Evolutionary conservation across 2,329 filamentous ascomycete genomes (phyloP).

Genomic region (Penicillium brevicompactum): DNA sequence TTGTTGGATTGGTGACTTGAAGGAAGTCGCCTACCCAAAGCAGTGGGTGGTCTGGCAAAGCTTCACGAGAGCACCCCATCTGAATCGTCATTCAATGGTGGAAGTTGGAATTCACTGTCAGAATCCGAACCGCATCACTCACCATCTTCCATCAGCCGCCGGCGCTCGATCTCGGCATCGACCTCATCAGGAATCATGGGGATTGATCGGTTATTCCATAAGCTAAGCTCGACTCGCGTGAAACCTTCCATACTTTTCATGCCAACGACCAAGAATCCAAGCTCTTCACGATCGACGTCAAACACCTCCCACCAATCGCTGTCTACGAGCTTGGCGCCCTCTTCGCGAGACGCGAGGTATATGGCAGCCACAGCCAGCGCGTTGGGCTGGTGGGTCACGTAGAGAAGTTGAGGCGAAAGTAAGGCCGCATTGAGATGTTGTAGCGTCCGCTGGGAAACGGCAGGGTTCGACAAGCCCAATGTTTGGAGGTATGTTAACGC

Average conservation of each 20-base stretch:
- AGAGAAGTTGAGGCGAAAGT: conserved; percentile 83
- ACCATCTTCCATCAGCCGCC: conserved; percentile 45
- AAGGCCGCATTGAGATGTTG: conserved; percentile 84
- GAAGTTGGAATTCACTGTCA: neutral
- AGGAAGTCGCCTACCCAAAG: no score
- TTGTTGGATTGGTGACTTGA: no score
- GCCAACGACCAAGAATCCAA: conserved; percentile 88
- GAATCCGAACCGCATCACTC: conserved; percentile 32
- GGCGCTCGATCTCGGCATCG: conserved; percentile 61
- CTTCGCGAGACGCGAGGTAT: conserved; percentile 82
- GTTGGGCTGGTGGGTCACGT: conserved; percentile 87
- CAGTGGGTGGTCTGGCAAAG: no score
- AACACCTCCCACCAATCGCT: conserved; percentile 98
- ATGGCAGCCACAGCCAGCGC: conserved; percentile 84
- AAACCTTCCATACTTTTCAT: conserved; percentile 78
- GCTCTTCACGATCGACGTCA: conserved; percentile 89
- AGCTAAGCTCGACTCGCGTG: conserved; percentile 60
- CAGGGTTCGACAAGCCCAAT: conserved; percentile 66
- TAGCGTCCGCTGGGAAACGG: conserved; percentile 66
- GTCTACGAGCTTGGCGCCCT: conserved; percentile 75
- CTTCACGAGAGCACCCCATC: no score
- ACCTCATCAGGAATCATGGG: conserved; percentile 62
- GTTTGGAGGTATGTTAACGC: conserved; percentile 92
- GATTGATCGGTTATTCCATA: conserved; percentile 56
- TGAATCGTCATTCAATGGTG: no score